These are phyloP conservation scores for Colletotrichum camelliae DNA, from an alignment of 2,329 filamentous ascomycete genomes.

Conservation along the genomic window DNA sequence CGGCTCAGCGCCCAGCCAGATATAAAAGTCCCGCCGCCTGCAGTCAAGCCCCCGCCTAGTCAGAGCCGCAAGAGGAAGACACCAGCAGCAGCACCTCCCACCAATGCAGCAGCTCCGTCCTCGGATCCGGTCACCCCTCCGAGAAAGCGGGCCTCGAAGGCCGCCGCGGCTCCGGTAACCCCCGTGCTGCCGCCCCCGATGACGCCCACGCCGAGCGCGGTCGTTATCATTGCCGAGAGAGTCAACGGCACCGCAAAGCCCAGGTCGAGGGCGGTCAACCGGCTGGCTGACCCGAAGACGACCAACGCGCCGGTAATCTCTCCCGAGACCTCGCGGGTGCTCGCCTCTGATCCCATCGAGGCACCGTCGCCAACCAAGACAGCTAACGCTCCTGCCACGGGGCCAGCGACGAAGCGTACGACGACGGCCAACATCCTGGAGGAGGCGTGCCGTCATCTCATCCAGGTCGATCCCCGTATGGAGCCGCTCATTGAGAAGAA, in stretches of 20 bases:
- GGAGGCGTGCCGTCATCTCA: conserved; percentile 76
- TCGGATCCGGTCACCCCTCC: conserved; percentile 32
- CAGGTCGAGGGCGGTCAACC: conserved; percentile 47
- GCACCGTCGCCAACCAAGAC: conserved; percentile 51
- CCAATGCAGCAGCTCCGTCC: conserved; percentile 23
- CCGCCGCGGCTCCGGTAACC: not conserved
- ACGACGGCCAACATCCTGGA: conserved; percentile 78
- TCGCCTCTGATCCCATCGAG: conserved; percentile 56
- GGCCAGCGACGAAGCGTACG: conserved; percentile 43
- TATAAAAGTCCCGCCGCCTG: conserved; percentile 16
- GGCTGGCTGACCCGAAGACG: conserved; percentile 66
- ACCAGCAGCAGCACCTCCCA: not conserved
- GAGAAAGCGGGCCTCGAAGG: conserved; percentile 33
- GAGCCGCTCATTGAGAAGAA: conserved; percentile 75
- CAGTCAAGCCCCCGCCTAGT: conserved; percentile 25
- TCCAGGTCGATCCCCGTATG: conserved; percentile 75
- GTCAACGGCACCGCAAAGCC: conserved; percentile 33
- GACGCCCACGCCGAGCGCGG: conserved; percentile 54
- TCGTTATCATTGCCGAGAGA: conserved; percentile 42
- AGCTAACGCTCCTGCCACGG: not conserved
- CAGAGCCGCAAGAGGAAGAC: conserved; percentile 41
- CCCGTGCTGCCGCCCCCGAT: conserved; percentile 39
- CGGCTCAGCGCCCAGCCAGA: conserved; percentile 42
- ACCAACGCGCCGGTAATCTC: conserved; percentile 78
- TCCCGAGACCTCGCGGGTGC: conserved; percentile 69